Conservation (phyloP, 208 protist species). For the Acanthamoeba castellanii region DNA sequence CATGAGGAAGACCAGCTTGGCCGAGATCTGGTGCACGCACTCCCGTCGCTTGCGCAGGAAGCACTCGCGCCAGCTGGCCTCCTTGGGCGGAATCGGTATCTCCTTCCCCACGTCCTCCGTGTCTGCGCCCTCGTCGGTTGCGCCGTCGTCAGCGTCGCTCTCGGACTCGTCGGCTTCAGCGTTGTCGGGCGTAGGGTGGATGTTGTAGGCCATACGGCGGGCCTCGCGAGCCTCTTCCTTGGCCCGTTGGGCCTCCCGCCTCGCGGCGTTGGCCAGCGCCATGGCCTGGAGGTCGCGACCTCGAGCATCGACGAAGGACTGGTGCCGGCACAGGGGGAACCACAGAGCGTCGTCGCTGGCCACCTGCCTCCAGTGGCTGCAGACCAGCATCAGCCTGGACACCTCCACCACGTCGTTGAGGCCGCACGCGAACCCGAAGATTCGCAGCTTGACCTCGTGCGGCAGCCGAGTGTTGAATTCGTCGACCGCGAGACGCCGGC, state of each 20-base stretch:
- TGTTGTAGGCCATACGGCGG: conserved; percentile 29
- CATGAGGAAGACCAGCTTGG: conserved; percentile 80
- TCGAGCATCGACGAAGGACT: conserved; percentile 19
- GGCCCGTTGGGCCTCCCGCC: background rate
- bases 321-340: conserved; percentile 46
- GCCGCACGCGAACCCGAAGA: conserved; percentile 3
- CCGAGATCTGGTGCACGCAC: conserved; percentile 30
- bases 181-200: background rate
- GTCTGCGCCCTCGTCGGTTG: background rate
- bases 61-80: conserved; percentile 15
- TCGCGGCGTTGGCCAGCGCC: background rate
- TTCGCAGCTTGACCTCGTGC: conserved; percentile 46
- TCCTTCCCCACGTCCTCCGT: background rate
- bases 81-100: background rate
- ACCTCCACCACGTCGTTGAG: background rate
- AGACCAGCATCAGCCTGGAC: conserved; percentile 61
- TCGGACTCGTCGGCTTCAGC: conserved; percentile 18
- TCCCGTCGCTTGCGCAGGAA: conserved; percentile 44
- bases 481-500: background rate
- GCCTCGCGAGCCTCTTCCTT: background rate
- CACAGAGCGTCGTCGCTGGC: conserved; percentile 48
- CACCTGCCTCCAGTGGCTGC: conserved; percentile 31
- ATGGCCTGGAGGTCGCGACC: conserved; percentile 32
- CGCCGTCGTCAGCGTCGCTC: background rate
- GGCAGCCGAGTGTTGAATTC: conserved; percentile 38